phyloP scores from a whole-genome alignment of 75 land plant species.

The Azolla pinnata region DNA sequence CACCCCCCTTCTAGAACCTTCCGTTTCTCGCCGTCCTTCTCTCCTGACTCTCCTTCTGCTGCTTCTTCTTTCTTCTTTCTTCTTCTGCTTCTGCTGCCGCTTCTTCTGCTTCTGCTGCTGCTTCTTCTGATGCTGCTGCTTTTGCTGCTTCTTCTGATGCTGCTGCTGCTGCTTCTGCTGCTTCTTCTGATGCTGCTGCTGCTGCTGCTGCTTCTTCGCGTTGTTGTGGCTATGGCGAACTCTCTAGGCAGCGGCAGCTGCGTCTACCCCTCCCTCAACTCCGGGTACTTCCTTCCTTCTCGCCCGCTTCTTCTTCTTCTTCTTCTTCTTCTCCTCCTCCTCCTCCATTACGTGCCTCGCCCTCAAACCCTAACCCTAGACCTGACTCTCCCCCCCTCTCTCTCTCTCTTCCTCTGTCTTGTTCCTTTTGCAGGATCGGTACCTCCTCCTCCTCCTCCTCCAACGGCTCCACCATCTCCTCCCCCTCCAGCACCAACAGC shows the following conservation, averaged over 20 bases:
- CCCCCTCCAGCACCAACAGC: no score
- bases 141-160: neutral
- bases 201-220: neutral
- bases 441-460: no score
- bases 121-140: neutral
- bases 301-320: no score
- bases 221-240: no score
- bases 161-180: neutral
- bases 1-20: neutral
- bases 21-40: neutral
- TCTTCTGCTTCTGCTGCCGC: neutral
- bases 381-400: no score
- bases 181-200: neutral
- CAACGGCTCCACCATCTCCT: no score
- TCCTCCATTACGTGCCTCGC: no score
- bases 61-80: neutral
- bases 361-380: no score
- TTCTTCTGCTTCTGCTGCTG: neutral
- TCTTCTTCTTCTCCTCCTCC: no score
- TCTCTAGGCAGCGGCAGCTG: conserved; percentile 2
- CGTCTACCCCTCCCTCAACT: neutral
- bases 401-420: no score
- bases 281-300: no score
- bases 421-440: no score
- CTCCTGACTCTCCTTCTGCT: neutral